Conservation (phyloP, 169 alveolate genomes). For the Plasmodium berghei region DNA sequence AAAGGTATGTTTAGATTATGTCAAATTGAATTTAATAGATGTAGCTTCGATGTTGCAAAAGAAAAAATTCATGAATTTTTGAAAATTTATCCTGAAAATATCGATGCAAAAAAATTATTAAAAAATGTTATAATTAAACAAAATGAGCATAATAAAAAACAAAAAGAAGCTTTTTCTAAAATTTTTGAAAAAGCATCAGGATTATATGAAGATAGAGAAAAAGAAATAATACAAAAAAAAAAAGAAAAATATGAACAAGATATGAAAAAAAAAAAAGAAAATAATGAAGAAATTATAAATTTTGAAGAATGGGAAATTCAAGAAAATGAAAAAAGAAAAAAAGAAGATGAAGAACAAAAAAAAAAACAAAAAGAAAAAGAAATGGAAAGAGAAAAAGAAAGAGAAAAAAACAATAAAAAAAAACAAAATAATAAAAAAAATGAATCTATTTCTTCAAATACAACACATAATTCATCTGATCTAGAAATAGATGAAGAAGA, state of each 20-base stretch:
- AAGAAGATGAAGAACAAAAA: constrained; percentile 82
- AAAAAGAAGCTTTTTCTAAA: constrained; percentile 85
- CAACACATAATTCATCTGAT: constrained; percentile 75
- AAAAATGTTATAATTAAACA: constrained; percentile 72
- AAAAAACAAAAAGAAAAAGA: constrained; percentile 76
- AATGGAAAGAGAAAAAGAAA: constrained; percentile 72
- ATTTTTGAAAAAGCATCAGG: constrained; percentile 88
- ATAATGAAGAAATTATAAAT: constrained; percentile 56
- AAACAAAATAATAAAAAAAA: constrained; percentile 18
- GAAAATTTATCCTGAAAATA: constrained; percentile 77
- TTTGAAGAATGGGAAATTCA: constrained; percentile 78
- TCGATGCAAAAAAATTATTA: constrained; percentile 77
- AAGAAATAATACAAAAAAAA: constrained; percentile 82
- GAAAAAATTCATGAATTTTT: constrained; percentile 79
- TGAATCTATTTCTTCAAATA: constrained; percentile 45
- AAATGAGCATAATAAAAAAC: constrained; percentile 77
- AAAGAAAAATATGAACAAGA: constrained; percentile 82
- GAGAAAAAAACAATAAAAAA: constrained; percentile 59
- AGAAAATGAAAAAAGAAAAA: constrained; percentile 84
- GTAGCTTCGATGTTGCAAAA: constrained; percentile 77
- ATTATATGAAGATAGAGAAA: constrained; percentile 86
- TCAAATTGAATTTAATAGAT: constrained; percentile 77
- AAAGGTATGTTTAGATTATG: constrained; percentile 78
- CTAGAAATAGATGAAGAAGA: constrained; percentile 90
- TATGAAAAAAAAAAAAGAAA: constrained; percentile 76